These are phyloP conservation scores for Neolentinus lepideus DNA, from an alignment of 1,284 basidiomycete genomes.

Conservation along the genomic window DNA sequence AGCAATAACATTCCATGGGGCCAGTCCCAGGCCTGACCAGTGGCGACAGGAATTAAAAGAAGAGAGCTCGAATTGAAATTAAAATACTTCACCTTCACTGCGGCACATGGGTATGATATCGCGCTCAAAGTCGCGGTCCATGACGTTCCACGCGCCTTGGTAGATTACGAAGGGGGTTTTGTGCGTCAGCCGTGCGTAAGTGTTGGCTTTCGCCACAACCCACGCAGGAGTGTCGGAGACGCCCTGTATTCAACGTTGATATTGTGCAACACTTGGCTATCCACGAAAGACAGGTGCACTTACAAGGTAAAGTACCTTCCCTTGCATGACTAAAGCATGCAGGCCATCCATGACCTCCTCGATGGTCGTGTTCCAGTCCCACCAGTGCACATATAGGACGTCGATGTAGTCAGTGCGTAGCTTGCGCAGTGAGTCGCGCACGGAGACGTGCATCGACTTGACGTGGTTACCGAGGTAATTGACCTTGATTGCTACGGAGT, in stretches of 20 bases:
- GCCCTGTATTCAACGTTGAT: conserved; percentile 9
- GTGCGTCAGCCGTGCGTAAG: conserved; percentile 30
- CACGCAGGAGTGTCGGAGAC: conserved; percentile 35
- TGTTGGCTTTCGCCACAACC: conserved; percentile 29
- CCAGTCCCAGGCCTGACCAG: conserved; percentile 32
- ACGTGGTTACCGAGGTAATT: conserved; percentile 25
- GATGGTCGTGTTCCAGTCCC: conserved; percentile 29
- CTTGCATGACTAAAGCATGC: conserved; percentile 22
- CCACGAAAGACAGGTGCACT: conserved; percentile 9
- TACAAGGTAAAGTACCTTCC: conserved; percentile 35
- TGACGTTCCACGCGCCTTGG: conserved; percentile 47
- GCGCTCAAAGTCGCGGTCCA: conserved; percentile 37
- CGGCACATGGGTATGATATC: conserved; percentile 48
- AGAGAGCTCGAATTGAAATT: not conserved
- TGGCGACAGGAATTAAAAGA: not conserved
- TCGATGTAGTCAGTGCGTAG: conserved; percentile 33
- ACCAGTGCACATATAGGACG: conserved; percentile 31
- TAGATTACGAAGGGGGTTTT: conserved; percentile 46
- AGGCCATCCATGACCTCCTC: conserved; percentile 31
- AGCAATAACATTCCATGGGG: conserved; percentile 33
- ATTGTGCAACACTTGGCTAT: not conserved
- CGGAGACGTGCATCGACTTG: conserved; percentile 16
- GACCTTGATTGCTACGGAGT: conserved; percentile 10
- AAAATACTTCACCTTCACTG: conserved; percentile 23
- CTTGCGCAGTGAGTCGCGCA: conserved; percentile 25